Base-by-base conservation (phyloP, 345 rosid species). In the Crucihimalaya himalaica region DNA sequence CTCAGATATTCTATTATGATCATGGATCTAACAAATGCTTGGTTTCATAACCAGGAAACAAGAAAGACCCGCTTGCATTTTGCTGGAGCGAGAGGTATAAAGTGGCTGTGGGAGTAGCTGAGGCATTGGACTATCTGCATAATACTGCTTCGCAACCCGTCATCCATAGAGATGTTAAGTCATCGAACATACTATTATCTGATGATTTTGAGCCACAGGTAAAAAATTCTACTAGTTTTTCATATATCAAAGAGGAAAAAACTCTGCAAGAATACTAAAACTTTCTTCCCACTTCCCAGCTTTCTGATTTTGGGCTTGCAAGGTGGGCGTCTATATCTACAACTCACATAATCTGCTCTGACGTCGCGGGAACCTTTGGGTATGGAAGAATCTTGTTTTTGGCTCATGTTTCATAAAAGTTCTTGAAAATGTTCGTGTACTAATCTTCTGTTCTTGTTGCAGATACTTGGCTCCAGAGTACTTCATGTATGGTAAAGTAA, bases 391-490 rank as follows among this genome's bases (percentile, higher is more conserved):
- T 46, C 6, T 25, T 2, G 2, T 35, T 69, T 27, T 37, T 14
- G 1, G 59, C 20, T 61, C 8, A 50, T 56, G 25, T 56, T 40
- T 59, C 5, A 60, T 34, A 15, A 25, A 23, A 66, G 29, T 59
- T 73, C 56, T 42, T 52, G 25, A 52, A 69, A 21, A 50, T n/a
- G 51, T 68, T 39, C 27, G 46, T 48, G 39, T 15, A 32, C 40
- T 56, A 32, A 71, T 25, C 42, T 64, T 77, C 5, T 16, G 19
- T 77, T 65, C 56, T 46, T 63, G 47, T 50, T 81, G 79, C 83
- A 94, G 98, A 39, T 95, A 96, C 84, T 74, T 96, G 88, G 99
- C 99, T 65, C 99, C 99, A 9, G 99, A 96, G 70, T 96, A 96
- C 73, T 90, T 96, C 73, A 85, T 90, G 97, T 85, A 85, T 70